phyloP scores from a whole-genome alignment of 345 rosid genomes.

The Salix arbutifolia region DNA sequence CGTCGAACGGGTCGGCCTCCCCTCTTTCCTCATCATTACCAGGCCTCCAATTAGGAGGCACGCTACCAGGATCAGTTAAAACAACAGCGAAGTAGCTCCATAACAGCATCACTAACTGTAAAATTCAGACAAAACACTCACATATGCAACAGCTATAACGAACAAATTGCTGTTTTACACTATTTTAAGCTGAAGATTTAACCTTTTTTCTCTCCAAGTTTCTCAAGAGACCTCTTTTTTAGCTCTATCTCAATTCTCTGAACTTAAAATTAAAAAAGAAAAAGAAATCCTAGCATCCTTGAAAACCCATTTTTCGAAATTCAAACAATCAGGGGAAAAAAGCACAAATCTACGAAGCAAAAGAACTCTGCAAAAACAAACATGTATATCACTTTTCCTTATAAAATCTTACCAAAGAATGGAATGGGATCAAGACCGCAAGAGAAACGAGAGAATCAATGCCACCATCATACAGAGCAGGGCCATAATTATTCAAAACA shows the following conservation, averaged over 20 bases:
- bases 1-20: conserved; percentile 70
- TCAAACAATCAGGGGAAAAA: neutral
- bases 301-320: neutral
- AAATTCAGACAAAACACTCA: conserved; percentile 14
- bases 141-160: neutral
- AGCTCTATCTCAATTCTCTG: neutral
- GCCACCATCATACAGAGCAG: conserved; percentile 64
- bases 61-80: conserved; percentile 86
- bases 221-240: neutral
- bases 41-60: conserved; percentile 89
- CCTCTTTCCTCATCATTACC: conserved; percentile 73
- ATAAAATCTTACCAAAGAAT: conserved; percentile 57
- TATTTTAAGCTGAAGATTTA: neutral
- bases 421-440: conserved; percentile 63
- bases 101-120: conserved; percentile 84
- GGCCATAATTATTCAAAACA: conserved; percentile 83
- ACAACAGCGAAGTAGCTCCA: conserved; percentile 98
- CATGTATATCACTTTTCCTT: neutral
- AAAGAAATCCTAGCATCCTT: neutral
- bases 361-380: neutral
- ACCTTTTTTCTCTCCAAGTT: neutral
- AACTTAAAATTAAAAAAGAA: neutral
- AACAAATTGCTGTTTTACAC: neutral
- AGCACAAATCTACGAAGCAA: neutral
- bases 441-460: conserved; percentile 54